A percentile compares a stretch with the other conserved stretches of the same genome.
Evolutionary conservation across 371 early-diverging fungal species (phyloP).

Genomic region (Paraphysoderma sedebokerense): DNA sequence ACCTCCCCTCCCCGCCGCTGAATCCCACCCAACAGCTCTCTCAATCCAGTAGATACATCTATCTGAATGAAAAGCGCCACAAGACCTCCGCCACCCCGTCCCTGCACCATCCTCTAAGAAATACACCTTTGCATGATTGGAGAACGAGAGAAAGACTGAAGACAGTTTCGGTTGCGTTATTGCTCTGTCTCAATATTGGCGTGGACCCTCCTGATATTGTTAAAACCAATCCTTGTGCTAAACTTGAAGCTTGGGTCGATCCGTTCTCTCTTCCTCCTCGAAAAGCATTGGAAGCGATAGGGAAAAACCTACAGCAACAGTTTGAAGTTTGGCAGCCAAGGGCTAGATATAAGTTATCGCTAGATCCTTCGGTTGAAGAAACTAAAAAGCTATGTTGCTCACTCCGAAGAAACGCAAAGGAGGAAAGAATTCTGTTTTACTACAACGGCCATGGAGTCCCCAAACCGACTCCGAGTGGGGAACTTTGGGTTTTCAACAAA

Average conservation of each 20-base stretch:
- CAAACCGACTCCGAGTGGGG: conserved; percentile 83
- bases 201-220: conserved; percentile 88
- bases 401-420: conserved; percentile 69
- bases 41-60: too few species aligned
- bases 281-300: conserved; percentile 73
- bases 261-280: conserved; percentile 59
- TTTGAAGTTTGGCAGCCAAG: conserved; percentile 81
- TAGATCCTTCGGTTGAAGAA: conserved; percentile 84
- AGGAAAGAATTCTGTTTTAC: conserved; percentile 86
- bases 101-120: neutral
- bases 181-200: conserved; percentile 90
- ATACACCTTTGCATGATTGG: conserved; percentile 26
- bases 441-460: conserved; percentile 98
- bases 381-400: conserved; percentile 69
- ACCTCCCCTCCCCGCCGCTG: too few species aligned
- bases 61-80: conserved; percentile 4
- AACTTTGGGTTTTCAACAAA: conserved; percentile 96
- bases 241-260: conserved; percentile 89
- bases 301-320: conserved; percentile 74
- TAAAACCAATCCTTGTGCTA: conserved; percentile 73
- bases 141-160: conserved; percentile 36
- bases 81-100: neutral
- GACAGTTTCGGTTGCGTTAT: conserved; percentile 44
- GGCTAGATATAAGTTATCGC: conserved; percentile 64
- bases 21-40: too few species aligned